Conservation (phyloP, 1,284 basidiomycete genomes). For the Clitocybe nebularis region DNA sequence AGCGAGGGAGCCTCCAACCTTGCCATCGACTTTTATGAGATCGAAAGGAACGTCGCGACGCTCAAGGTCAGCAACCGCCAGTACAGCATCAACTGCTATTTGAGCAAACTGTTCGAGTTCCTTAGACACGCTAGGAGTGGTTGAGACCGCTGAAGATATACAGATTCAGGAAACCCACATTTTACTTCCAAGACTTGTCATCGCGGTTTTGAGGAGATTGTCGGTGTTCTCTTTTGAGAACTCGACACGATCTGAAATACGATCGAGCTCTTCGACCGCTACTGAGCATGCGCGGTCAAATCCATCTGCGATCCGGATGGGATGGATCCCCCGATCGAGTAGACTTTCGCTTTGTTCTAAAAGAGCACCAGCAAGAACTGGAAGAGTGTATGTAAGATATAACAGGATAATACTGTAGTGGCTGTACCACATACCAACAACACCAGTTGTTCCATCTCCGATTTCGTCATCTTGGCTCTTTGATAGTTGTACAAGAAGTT, state of each 20-base stretch:
- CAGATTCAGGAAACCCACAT: constrained; percentile 60
- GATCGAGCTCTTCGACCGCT: constrained; percentile 87
- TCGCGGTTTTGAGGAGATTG: constrained; percentile 91
- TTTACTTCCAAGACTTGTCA: constrained; percentile 96
- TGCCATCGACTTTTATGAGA: constrained; percentile 98
- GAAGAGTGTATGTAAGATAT: constrained; percentile 7
- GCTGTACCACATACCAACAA: constrained; percentile 75
- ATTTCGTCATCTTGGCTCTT: constrained; percentile 99
- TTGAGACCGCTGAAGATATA: constrained; percentile 11
- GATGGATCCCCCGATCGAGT: constrained; percentile 97
- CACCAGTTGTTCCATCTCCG: constrained; percentile 98
- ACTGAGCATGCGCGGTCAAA: constrained; percentile 93
- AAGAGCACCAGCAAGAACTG: constrained; percentile 94
- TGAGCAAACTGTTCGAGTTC: constrained; percentile 93
- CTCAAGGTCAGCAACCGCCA: constrained; percentile 93
- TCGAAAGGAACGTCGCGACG: constrained; percentile 97
- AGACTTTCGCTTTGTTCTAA: constrained; percentile 87
- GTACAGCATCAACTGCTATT: constrained; percentile 96
- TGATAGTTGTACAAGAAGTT: constrained; percentile 93
- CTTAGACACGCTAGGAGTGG: constrained; percentile 80
- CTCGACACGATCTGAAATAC: constrained; percentile 87
- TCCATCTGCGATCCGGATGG: constrained; percentile 97
- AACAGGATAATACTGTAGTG: constrained; percentile 1
- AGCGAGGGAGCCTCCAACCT: constrained; percentile 94
- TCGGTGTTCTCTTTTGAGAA: constrained; percentile 82